phyloP scores from a whole-genome alignment of 2,329 filamentous ascomycete genomes.

The Penicillium capsulatum region DNA sequence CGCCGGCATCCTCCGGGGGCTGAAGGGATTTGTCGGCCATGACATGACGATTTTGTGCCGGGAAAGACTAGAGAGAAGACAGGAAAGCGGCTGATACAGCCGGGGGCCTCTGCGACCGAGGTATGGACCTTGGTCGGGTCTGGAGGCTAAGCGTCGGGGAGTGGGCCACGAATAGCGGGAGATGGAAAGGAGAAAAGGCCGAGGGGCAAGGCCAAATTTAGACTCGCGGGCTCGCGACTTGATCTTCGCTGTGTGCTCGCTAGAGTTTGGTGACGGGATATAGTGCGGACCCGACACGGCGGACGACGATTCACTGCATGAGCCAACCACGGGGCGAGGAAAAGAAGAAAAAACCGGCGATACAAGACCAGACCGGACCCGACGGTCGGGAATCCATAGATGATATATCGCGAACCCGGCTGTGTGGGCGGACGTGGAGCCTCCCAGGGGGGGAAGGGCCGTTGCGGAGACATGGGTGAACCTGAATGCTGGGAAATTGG shows the following conservation, averaged over 20 bases:
- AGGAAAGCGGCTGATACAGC: no score
- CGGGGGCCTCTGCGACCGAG: no score
- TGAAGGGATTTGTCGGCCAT: slow-evolving; percentile 23
- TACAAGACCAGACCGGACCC: not conserved
- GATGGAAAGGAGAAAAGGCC: no score
- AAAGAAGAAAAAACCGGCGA: not conserved
- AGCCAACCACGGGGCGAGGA: not conserved
- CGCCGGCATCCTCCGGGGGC: slow-evolving; percentile 14
- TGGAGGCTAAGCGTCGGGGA: no score
- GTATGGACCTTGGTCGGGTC: no score
- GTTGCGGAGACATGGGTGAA: not conserved
- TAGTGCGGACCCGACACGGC: slow-evolving; percentile 3
- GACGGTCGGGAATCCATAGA: slow-evolving; percentile 3
- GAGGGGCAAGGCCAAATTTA: no score
- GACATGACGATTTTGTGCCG: slow-evolving; percentile 23
- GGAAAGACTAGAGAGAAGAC: no score
- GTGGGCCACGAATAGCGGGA: no score
- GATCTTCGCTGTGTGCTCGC: no score
- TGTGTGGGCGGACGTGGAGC: not conserved
- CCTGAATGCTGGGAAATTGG: slow-evolving; percentile 1
- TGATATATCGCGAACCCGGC: slow-evolving; percentile 5
- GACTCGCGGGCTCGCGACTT: no score
- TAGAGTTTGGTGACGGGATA: slow-evolving; percentile 7
- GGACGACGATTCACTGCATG: slow-evolving; percentile 7
- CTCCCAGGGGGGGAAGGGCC: not conserved